Conservation (phyloP, 1,139 yeast species). For the Hyphopichia khmerensis region DNA sequence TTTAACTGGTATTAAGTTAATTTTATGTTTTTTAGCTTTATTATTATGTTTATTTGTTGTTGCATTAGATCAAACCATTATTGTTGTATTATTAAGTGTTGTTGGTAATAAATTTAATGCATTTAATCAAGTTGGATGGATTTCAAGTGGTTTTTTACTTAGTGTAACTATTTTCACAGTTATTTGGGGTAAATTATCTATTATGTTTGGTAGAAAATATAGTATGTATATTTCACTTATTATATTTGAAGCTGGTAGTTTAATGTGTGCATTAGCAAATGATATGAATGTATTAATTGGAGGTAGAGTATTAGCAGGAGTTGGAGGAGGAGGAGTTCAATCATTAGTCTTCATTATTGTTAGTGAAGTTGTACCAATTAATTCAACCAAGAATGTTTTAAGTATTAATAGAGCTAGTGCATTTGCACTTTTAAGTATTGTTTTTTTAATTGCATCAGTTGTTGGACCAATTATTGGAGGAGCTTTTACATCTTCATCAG, state of each 20-base stretch:
- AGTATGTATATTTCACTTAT: conserved; percentile 19
- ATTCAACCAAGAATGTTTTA: conserved; percentile 8
- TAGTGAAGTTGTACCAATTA: conserved; percentile 29
- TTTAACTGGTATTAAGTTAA: conserved; percentile 27
- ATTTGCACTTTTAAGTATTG: conserved; percentile 18
- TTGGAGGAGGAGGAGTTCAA: conserved; percentile 35
- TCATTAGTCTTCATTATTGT: conserved; percentile 25
- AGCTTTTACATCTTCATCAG: conserved; percentile 41
- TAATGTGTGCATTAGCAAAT: conserved; percentile 37
- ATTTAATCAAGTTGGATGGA: conserved; percentile 26
- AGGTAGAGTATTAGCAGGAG: conserved; percentile 36
- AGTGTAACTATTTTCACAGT: conserved; percentile 35
- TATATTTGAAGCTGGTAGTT: conserved; percentile 27
- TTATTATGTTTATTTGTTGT: conserved; percentile 34
- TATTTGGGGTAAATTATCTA: conserved; percentile 33
- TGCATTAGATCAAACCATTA: conserved; percentile 44
- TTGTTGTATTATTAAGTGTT: conserved; percentile 33
- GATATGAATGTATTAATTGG: conserved; percentile 38
- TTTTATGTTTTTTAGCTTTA: conserved; percentile 24
- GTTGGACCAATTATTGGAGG: conserved; percentile 27
- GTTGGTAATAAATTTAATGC: conserved; percentile 38
- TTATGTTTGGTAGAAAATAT: conserved; percentile 21
- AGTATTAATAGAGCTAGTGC: conserved; percentile 16
- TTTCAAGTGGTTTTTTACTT: conserved; percentile 26
- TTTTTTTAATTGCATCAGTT: conserved; percentile 22